Percentiles rank a stretch among this genome's conserved stretches.
These are phyloP conservation scores for Tolypocladium guangdongense DNA, from an alignment of 2,329 filamentous ascomycete species.

Conservation along the genomic window DNA sequence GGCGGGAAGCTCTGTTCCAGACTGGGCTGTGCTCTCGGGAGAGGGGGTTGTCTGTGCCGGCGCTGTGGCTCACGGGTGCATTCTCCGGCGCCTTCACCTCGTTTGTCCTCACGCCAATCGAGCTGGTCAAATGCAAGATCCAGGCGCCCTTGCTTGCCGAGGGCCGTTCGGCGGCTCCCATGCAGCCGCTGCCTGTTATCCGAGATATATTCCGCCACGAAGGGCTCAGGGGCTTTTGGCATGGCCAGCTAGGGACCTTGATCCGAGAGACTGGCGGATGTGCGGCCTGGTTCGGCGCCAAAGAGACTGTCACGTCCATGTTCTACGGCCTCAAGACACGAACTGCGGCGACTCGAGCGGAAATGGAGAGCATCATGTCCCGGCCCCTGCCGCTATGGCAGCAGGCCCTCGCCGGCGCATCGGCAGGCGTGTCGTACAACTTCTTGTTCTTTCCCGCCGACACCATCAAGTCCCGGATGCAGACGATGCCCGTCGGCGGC, in stretches of 20 bases:
- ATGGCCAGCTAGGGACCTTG: constrained; percentile 84
- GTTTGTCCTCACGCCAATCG: constrained; percentile 83
- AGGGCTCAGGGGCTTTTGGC: constrained; percentile 83
- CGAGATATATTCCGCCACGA: constrained; percentile 71
- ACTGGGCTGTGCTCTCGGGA: constrained; percentile 37
- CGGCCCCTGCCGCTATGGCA: constrained; percentile 67
- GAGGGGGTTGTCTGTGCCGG: constrained; percentile 59
- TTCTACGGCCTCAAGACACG: constrained; percentile 51
- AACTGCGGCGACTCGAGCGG: constrained; percentile 24
- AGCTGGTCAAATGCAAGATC: constrained; percentile 97
- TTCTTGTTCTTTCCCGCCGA: constrained; percentile 96
- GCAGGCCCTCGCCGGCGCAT: constrained; percentile 77
- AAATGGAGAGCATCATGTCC: constrained; percentile 29
- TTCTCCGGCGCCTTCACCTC: constrained; percentile 84
- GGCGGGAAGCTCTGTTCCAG: constrained; percentile 54
- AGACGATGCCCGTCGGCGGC: constrained; percentile 64
- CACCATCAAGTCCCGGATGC: constrained; percentile 95
- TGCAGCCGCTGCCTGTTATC: constrained; percentile 62
- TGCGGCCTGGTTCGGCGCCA: constrained; percentile 89
- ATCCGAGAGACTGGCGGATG: constrained; percentile 90
- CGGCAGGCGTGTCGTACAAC: constrained; percentile 89
- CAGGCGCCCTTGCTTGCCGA: constrained; percentile 54
- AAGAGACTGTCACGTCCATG: constrained; percentile 65
- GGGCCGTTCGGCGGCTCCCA: constrained; percentile 31
- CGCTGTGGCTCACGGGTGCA: constrained; percentile 70